Base-by-base conservation (phyloP, 2,329 filamentous ascomycete species). In the Davidsoniella virescens region DNA sequence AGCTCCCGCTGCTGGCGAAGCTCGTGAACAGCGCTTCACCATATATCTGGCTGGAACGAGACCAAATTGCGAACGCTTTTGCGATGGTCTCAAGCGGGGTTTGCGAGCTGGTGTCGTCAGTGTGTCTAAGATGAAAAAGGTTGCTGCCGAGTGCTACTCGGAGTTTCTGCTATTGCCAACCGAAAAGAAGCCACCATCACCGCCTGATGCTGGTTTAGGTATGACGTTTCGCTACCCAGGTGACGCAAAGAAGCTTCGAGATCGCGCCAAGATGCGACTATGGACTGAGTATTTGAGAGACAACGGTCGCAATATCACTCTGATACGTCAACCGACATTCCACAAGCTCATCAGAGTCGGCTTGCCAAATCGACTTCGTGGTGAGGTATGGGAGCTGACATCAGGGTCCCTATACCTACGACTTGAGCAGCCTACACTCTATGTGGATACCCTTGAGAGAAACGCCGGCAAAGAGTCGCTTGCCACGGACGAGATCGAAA, bases 401-500 rank as follows among this genome's bases (percentile, higher is more conserved):
- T 95, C 87, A 7, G 92, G 92, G 5, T 93, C 90, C 2, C 73
- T 95, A 55, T 95, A 88, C 63, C 70, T 94, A 52, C 80, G 90
- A 25, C 72, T 98, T 12, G 84, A 94, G 60, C 86, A 84, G 52
- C 92, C 92, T 1, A 84, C 78, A 9, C 69, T 90, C 4, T 98
- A 90, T 60, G 69, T 75, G 42, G 86, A 98, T 52, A 96, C 88
- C 0, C 69, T 98, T 42, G 71, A 76, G 47, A 90, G 92, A 61
- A 88, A 82, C 58, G 77, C 82, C 5, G 92, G 92, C 6, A 77
- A 82, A 60, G 85, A 93, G 57, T 96, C 90, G 9, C 73, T 98
- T 54, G 92, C 92, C 42, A 96, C 96, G 58, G 92, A 98, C 62
- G 92, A 98, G 70, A 98, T 98, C 56, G 92, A 98, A 62, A 98